Base-by-base conservation (phyloP, 2,329 filamentous ascomycete species). In the Penicillium sp. region DNA sequence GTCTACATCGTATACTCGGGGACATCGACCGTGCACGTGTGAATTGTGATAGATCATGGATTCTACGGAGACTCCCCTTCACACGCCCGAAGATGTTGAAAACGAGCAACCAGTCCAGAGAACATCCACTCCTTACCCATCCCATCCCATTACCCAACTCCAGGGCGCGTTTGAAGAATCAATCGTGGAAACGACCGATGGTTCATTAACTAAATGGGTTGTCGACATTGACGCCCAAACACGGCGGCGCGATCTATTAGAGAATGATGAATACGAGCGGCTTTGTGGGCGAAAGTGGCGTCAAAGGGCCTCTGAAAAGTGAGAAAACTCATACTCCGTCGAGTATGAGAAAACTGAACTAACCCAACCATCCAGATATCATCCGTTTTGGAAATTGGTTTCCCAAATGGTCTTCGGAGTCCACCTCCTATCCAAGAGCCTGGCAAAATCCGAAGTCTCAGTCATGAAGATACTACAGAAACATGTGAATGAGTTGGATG, bases 391-490 rank as follows among this genome's bases (percentile, higher is more conserved):
- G 80, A 97, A 97, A 77, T 84, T 97, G 49, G 85, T 96, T 70
- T 88, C 93, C 17, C 93, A 97, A 75, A 93, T 97, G 66, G 89
- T 91, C 1, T 97, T 97, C 73, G 93, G 94, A 21, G 88, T 97
- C 38, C 93, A 97, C 73, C 81, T 97, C 44, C 78, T 97, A 57
- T 85, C 96, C 55, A 88, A 93, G 68, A 87, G 88, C 60, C 85
- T 96, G 73, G 93, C 94, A 53, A 96, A 93, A 75, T 96, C 91
- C 65, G 90, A 96, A 65, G 82, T 86, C 35, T 90, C 96, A 71
- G 93, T 97, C 13, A 88, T 96, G 62, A 87, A 83, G 63, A 97
- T 97, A 53, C 81, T 97, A 55, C 91, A 97, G 70, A 87, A 86
- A 15, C 93, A 97, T 73, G 94, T 97, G 60, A 90, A 96, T 70